These are phyloP conservation scores for Emmonsia crescens DNA, from an alignment of 2,329 filamentous ascomycete species.

Conservation along the genomic window DNA sequence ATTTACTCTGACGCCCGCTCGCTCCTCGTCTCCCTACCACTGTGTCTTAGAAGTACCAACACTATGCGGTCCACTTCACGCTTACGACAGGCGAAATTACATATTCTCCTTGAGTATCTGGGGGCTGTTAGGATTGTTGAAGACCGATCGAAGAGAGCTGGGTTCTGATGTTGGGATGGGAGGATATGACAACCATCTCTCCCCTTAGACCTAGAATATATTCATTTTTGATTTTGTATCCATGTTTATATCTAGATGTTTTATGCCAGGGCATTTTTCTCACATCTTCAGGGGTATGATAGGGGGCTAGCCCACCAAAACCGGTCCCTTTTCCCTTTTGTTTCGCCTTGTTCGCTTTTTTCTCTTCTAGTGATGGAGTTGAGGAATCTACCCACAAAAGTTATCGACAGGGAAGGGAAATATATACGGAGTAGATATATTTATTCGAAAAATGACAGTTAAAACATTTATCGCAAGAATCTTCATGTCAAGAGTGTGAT, in stretches of 20 bases:
- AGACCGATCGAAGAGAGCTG: conserved; percentile 2
- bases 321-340: too few species aligned
- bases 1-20: conserved; percentile 15
- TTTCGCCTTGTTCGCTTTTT: too few species aligned
- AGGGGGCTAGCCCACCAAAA: too few species aligned
- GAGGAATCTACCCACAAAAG: too few species aligned
- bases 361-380: too few species aligned
- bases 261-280: too few species aligned
- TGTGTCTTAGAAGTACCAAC: not conserved
- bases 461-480: too few species aligned
- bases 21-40: conserved; percentile 2
- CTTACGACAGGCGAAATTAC: conserved; percentile 15
- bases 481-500: too few species aligned
- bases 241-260: not conserved
- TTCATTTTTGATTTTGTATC: not conserved
- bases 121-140: conserved; percentile 16
- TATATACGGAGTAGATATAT: too few species aligned
- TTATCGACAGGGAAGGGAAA: too few species aligned
- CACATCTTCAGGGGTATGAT: too few species aligned
- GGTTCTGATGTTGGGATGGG: not conserved
- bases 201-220: not conserved
- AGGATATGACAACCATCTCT: not conserved
- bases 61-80: not conserved
- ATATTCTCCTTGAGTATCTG: conserved; percentile 16
- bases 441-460: too few species aligned